Percentiles rank a stretch among this genome's conserved stretches.
Conservation (phyloP, 2,329 filamentous ascomycete species). For the Clonostachys chloroleuca region DNA sequence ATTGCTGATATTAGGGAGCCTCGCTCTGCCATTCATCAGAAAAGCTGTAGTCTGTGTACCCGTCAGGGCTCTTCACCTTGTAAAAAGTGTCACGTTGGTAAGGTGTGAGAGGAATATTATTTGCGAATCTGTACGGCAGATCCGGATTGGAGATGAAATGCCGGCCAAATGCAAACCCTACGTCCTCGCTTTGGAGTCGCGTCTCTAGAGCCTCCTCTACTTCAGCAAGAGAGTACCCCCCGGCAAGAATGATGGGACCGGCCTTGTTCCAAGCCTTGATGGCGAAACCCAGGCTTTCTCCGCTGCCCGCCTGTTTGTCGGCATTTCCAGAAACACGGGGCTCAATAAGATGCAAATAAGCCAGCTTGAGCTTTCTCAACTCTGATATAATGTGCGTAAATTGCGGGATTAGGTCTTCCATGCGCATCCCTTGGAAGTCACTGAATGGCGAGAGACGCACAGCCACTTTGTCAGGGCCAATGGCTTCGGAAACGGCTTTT, state of each 20-base stretch:
- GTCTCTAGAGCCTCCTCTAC: slow-evolving; percentile 32
- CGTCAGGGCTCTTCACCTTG: slow-evolving; percentile 13
- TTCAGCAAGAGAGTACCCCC: slow-evolving; percentile 47
- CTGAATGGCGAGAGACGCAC: slow-evolving; percentile 43
- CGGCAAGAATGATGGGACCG: slow-evolving; percentile 50
- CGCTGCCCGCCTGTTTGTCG: slow-evolving; percentile 28
- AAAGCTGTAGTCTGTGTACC: slow-evolving; percentile 27
- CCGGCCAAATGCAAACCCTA: slow-evolving; percentile 24
- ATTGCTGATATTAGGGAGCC: too few relatives aligned
- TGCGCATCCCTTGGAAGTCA: slow-evolving; percentile 44
- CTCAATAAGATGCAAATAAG: slow-evolving; percentile 51
- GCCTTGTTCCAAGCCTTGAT: slow-evolving; percentile 32
- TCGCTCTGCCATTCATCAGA: too few relatives aligned
- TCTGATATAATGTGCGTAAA: slow-evolving; percentile 43
- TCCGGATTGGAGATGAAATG: slow-evolving; percentile 21
- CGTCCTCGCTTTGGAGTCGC: slow-evolving; percentile 36
- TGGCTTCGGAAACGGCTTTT: slow-evolving; percentile 29
- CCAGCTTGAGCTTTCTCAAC: slow-evolving; percentile 37
- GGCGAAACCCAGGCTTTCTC: slow-evolving; percentile 45
- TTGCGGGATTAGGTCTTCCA: slow-evolving; percentile 43
- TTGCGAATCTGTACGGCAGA: slow-evolving; percentile 16
- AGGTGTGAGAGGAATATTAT: slow-evolving; percentile 12
- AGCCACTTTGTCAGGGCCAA: slow-evolving; percentile 38
- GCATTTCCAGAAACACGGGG: slow-evolving; percentile 30
- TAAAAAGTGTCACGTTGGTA: slow-evolving; percentile 20